phyloP scores from a whole-genome alignment of 352 stramenopile genomes.

The Aphanomyces cochlioides region DNA sequence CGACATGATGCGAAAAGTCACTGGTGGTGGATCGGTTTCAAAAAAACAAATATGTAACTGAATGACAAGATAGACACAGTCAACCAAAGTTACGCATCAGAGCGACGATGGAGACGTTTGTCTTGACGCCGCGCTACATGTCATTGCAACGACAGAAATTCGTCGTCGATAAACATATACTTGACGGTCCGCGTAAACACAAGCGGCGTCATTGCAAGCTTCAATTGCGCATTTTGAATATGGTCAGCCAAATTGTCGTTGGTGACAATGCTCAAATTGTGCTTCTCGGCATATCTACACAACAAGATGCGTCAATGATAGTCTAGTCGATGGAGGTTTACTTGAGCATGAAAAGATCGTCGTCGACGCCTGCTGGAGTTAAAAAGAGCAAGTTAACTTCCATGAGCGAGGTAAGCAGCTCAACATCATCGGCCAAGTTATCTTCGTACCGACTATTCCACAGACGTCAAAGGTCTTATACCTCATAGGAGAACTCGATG shows the following conservation, averaged over 20 bases:
- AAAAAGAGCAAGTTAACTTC: slow-evolving; percentile 19
- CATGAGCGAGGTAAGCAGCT: slow-evolving; percentile 17
- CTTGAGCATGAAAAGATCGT: slow-evolving; percentile 29
- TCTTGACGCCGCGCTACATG: not conserved
- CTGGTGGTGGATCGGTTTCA: not conserved
- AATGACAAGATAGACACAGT: not conserved
- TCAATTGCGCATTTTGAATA: slow-evolving; percentile 25
- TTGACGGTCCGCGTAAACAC: slow-evolving; percentile 27
- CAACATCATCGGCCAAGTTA: slow-evolving; percentile 28
- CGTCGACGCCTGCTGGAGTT: slow-evolving; percentile 27
- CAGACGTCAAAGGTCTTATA: too few species aligned
- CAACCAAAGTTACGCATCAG: not conserved
- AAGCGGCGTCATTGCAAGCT: slow-evolving; percentile 17
- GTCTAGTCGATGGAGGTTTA: not conserved
- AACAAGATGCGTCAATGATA: not conserved
- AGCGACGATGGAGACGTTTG: not conserved
- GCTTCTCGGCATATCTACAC: slow-evolving; percentile 20
- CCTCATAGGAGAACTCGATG: not conserved
- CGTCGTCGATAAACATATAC: slow-evolving; percentile 32
- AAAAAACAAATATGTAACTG: not conserved
- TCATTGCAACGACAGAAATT: slow-evolving; percentile 23
- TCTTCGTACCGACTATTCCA: slow-evolving; percentile 19
- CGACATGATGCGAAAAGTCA: slow-evolving; percentile 17
- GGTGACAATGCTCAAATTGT: slow-evolving; percentile 28
- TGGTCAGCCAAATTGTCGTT: slow-evolving; percentile 29